These are phyloP conservation scores for Pascua sp. DNA, from an alignment of 1,284 basidiomycete species.

Conservation along the genomic window DNA sequence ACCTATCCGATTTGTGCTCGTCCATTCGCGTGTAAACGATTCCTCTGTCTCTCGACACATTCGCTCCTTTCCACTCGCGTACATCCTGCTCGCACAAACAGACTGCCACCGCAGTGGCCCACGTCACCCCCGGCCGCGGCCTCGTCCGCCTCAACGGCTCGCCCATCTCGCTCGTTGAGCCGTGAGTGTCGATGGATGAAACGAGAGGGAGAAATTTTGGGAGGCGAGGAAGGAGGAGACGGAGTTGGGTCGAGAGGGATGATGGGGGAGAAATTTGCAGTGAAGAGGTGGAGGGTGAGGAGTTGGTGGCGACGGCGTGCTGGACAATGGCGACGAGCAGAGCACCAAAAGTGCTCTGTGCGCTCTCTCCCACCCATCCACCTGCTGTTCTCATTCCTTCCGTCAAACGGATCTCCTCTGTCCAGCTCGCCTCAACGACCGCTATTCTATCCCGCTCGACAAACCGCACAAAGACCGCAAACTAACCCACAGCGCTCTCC, in stretches of 20 bases:
- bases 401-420: neutral
- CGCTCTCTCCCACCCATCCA: too few species aligned
- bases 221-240: neutral
- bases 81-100: constrained; percentile 41
- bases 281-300: neutral
- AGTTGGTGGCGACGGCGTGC: neutral
- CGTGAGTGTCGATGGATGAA: constrained; percentile 48
- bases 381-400: neutral
- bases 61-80: neutral
- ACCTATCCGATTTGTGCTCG: neutral
- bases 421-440: neutral
- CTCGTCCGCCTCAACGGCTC: constrained; percentile 96
- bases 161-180: constrained; percentile 90
- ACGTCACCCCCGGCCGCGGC: constrained; percentile 94
- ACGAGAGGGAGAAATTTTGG: neutral
- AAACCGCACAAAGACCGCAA: neutral
- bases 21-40: neutral
- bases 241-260: neutral
- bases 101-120: constrained; percentile 95
- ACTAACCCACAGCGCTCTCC: constrained; percentile 60
- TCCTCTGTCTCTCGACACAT: neutral
- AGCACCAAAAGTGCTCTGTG: too few species aligned
- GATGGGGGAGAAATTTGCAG: neutral
- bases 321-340: too few species aligned
- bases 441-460: too few species aligned